A percentile compares a stretch with the other conserved stretches of the same genome.
Evolutionary conservation across 1,284 basidiomycete species (phyloP).

Genomic region (Sporisorium exsertum): DNA sequence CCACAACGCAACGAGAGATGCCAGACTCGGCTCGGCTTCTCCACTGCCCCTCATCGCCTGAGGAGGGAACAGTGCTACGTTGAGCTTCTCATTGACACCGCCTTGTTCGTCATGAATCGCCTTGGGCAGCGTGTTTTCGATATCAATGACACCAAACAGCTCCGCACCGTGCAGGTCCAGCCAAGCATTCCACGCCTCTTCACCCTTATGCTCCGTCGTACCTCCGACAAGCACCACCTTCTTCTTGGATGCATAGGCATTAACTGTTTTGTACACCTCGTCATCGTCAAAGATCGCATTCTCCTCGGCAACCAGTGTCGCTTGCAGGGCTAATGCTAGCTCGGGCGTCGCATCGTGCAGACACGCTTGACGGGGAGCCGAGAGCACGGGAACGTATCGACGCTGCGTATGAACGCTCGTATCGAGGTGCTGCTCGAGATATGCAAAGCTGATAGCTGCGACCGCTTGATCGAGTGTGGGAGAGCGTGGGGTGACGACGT

Average conservation of each 20-base stretch:
- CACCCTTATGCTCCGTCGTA: constrained; percentile 9
- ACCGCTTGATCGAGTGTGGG: constrained; percentile 39
- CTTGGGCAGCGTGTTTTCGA: constrained; percentile 28
- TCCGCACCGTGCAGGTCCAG: constrained; percentile 38
- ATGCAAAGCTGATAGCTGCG: constrained; percentile 35
- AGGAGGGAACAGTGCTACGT: constrained; percentile 34
- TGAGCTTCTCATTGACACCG: constrained; percentile 32
- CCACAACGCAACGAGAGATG: constrained; percentile 47
- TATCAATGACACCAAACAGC: constrained; percentile 45
- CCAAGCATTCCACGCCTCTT: constrained; percentile 40
- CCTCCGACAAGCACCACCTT: constrained; percentile 40
- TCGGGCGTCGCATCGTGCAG: constrained; percentile 16
- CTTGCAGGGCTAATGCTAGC: constrained; percentile 38
- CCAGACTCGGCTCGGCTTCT: constrained; percentile 33
- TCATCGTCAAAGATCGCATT: constrained; percentile 46
- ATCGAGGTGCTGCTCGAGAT: constrained; percentile 29
- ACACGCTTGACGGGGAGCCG: constrained; percentile 6
- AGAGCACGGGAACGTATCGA: constrained; percentile 44
- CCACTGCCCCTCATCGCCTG: constrained; percentile 12
- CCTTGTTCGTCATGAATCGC: constrained; percentile 31
- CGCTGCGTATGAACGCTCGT: constrained; percentile 20
- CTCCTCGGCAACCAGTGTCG: constrained; percentile 28
- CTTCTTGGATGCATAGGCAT: constrained; percentile 43
- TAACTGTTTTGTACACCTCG: constrained; percentile 33
- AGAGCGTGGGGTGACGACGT: constrained; percentile 25